Base-by-base conservation (phyloP, 164 flowering plant species). In the Kalanchoe fedtschenkoi region DNA sequence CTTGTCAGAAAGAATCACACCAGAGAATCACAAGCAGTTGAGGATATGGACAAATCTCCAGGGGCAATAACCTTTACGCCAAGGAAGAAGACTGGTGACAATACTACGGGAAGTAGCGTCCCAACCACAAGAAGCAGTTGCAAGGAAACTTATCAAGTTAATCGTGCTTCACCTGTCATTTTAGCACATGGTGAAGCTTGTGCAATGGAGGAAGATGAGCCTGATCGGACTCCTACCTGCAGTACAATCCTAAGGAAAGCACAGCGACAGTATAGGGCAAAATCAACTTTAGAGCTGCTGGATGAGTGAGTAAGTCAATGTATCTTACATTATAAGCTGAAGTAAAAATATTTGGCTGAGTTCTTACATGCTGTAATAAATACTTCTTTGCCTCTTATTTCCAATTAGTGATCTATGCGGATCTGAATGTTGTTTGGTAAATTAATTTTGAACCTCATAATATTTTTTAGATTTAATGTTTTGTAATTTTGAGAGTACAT, bases 121-220 rank as follows among this genome's bases (percentile, higher is more conserved):
- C 6, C 68, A 71, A 60, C 69, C 62, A 65, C 63, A 6, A 29
- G 66, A 21, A 37, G 82, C 65, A 33, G 72, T 70, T 21, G 19
- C 54, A 69, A 69, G 65, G 78, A 76, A 30, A 55, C 69, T 0
- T 41, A 29, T 33, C 66, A 38, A 1, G 43, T 37, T 62, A 75
- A 62, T 63, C 60, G 69, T 17, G 56, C 2, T 51, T 39, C 70
- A 38, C 71, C 79, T 7, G 33, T 83, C 44, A 63, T 76, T 47
- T 71, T 83, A 71, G 83, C 85, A 38, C 83, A 76, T 22, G 76
- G 41, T 68, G 96, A 81, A 72, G 80, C 55, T 5, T 82, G 81
- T 74, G 81, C 77, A 13, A 92, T 92, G 98, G 95, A 92, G 35
- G 98, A 86, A 76, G 98, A 86, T 68, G 86, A 72, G 35, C 67